A percentile compares a stretch with the other conserved stretches of the same genome.
phyloP scores from a whole-genome alignment of 176 grass and related monocot species.

The Olyra latifolia region DNA sequence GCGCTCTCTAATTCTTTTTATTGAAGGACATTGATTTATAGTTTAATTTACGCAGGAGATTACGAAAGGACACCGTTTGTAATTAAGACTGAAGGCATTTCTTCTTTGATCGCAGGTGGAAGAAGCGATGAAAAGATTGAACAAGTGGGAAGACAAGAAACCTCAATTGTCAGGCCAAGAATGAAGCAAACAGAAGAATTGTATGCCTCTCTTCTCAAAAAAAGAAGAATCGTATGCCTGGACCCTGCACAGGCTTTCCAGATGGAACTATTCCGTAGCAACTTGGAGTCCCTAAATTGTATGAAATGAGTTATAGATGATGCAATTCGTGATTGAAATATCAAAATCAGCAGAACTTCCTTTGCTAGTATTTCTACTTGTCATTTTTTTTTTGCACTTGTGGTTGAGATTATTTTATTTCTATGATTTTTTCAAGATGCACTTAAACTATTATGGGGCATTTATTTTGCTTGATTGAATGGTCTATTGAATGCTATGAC shows the following conservation, averaged over 20 bases:
- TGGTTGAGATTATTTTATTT: too few relatives aligned
- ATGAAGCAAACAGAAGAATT: not conserved
- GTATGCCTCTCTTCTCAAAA: too few relatives aligned
- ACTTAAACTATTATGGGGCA: too few relatives aligned
- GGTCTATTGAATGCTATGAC: too few relatives aligned
- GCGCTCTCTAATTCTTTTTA: not conserved
- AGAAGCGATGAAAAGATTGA: slow-evolving; percentile 38
- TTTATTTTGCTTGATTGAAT: too few relatives aligned
- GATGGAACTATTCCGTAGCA: not conserved
- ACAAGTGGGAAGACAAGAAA: slow-evolving; percentile 39
- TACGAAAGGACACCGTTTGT: too few relatives aligned
- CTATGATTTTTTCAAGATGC: too few relatives aligned
- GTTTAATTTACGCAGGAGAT: too few relatives aligned
- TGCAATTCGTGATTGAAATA: not conserved
- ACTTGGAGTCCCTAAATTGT: not conserved
- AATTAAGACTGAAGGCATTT: too few relatives aligned
- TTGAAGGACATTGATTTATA: not conserved
- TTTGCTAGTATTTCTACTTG: too few relatives aligned
- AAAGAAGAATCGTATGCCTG: too few relatives aligned
- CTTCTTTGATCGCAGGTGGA: slow-evolving; percentile 18
- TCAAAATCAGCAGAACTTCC: not conserved
- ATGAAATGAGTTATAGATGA: not conserved
- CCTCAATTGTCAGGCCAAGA: slow-evolving; percentile 10
- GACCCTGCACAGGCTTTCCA: not conserved
- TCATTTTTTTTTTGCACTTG: too few relatives aligned